Evolutionary conservation across 2,329 filamentous ascomycete species (phyloP), one percentile per base, ranked within the genome.

Genomic region (Diaporthe nobilis): DNA sequence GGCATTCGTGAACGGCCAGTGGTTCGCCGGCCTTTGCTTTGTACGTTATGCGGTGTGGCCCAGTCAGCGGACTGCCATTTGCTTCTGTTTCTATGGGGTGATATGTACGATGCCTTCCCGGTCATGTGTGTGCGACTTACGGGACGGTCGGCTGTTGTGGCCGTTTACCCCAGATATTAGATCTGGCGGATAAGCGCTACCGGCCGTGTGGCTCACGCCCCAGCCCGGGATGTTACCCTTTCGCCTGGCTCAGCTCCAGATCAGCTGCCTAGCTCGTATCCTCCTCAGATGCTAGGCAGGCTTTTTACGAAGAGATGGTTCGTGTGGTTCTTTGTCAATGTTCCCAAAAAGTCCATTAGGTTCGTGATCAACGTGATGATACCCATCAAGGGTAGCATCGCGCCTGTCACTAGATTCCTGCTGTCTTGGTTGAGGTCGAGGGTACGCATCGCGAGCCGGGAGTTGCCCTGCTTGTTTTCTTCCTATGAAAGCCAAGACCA

Each of bases 101-200:
- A 39, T 22, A 34, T 37, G 15, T 12, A 34, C 17, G 57, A 28
- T 42, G 49, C 31, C 31, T 20, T 39, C 22, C 44, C 9, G 22
- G 31, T 68, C 63, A 53, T 12, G 44, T 53, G 49, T 22, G 37
- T 31, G 17, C 13, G 22, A 25, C 44, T 51, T 20, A 68, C 31
- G 65, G 31, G 34, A 39, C 47, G 65, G 63, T 53, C 47, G 65
- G 65, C 49, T 53, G 17, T 42, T 53, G 22, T 49, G n/a, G 65
- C 65, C 65, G n/a, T 39, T 72, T 73, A 65, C 71, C 71, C 71
- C 71, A 60, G 71, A 65, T 73, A 34, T 73, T 15, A 55, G 58
- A 65, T 47, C 71, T 25, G 34, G 25, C 25, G n/a, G 37, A 65
- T 73, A 55, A 73, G 71, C 71, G 53, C 71, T 73, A 73, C 71